Base-by-base conservation (phyloP, 495 filamentous ascomycete species). In the Amorphotheca resinae region DNA sequence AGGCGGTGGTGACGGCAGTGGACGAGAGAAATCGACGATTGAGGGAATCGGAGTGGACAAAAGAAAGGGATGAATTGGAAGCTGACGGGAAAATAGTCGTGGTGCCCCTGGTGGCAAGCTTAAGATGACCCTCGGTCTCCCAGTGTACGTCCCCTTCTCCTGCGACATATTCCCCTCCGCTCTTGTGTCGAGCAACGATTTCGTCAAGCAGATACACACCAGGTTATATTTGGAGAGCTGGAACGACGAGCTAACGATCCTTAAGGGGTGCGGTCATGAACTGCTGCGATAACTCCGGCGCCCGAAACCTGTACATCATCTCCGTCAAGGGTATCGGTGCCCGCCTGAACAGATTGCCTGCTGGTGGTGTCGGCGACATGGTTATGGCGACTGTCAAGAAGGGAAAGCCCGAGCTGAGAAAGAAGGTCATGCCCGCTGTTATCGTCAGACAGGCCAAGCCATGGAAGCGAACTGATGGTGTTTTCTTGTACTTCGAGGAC, bases 351-450 rank as follows among this genome's bases (percentile, higher is more conserved):
- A 79, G 91, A 65, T 81, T 99, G 51, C 91, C 91, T 54, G 93
- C 93, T 58, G 91, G 82, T 40, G 91, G 91, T 76, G 93, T 96
- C 58, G 89, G 88, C 56, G 91, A 98, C 73, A 96, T 98, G 91
- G 93, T 98, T 58, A 98, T 98, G 93, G 87, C 89, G 47, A 96
- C 93, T 50, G 93, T 99, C 70, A 96, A 99, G 84, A 99, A 99
- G 84, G 87, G 89, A 65, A 98, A 98, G 84, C 89, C 91, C 38
- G 89, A 98, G 72, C 73, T 98, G 59, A 75, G 89, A 63, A 98
- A 98, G 83, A 98, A 98, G 80, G 89, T 98, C 69, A 94, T 95
- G 87, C 91, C 89, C 50, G 89, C 88, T 54, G 89, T 98, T 58
- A 84, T 98, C 58, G 88, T 95, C 62, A 77, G 91, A 63, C 89